These are phyloP conservation scores for Trichoderma koningii DNA, from an alignment of 2,329 filamentous ascomycete species.

Conservation along the genomic window DNA sequence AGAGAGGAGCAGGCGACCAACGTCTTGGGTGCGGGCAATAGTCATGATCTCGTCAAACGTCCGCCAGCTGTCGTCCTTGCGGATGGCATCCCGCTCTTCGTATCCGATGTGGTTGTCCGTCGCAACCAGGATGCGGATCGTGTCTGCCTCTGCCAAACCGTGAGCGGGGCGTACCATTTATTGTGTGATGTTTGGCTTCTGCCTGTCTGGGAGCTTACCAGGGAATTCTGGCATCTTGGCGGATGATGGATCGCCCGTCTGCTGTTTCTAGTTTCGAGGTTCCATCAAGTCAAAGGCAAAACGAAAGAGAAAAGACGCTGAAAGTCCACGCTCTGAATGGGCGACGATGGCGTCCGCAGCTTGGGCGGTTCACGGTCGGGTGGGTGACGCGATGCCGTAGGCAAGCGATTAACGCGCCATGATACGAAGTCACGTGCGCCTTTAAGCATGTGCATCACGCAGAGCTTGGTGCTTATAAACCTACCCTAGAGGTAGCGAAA, in stretches of 20 bases:
- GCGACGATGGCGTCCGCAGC: neutral
- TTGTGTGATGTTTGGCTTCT: neutral
- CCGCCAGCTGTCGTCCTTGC: conserved; percentile 96
- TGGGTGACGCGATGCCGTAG: conserved; percentile 26
- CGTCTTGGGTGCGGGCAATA: conserved; percentile 81
- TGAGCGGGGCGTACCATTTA: conserved; percentile 22
- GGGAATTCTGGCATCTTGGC: conserved; percentile 38
- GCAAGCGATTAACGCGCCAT: conserved; percentile 32
- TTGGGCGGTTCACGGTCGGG: conserved; percentile 16
- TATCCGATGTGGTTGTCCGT: conserved; percentile 99
- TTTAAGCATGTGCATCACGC: too few species aligned
- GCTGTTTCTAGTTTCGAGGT: neutral
- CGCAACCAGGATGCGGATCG: conserved; percentile 89
- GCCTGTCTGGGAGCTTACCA: conserved; percentile 31
- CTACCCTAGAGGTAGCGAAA: neutral
- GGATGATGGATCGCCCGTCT: neutral
- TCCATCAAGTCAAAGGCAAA: neutral
- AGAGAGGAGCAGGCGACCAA: conserved; percentile 35
- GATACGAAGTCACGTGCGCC: conserved; percentile 39
- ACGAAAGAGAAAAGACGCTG: neutral
- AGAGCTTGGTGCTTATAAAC: too few species aligned
- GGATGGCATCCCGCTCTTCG: conserved; percentile 86
- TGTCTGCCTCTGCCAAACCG: conserved; percentile 62
- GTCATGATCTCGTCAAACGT: conserved; percentile 95
- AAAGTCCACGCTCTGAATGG: neutral